Conservation (phyloP, 805 yeast species). For the Barnettozyma sucrosica region DNA sequence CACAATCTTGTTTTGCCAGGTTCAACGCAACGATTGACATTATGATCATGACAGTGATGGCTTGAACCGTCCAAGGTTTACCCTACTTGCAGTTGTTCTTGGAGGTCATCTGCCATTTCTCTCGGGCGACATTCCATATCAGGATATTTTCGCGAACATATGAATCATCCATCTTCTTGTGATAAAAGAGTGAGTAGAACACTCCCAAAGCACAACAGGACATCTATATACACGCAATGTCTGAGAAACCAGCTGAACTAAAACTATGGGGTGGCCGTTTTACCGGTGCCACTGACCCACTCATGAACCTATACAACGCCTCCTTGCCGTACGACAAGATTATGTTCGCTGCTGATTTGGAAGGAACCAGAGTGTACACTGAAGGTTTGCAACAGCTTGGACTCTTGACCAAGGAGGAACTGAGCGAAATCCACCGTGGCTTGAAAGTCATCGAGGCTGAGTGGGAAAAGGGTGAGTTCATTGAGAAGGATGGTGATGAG, state of each 20-base stretch:
- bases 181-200: background rate
- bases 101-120: background rate
- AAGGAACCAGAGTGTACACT: conserved; percentile 92
- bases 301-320: conserved; percentile 96
- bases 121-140: background rate
- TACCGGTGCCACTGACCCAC: conserved; percentile 94
- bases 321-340: conserved; percentile 92
- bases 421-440: conserved; percentile 78
- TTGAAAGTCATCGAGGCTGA: conserved; percentile 64
- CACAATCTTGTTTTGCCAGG: too few relatives aligned
- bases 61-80: too few relatives aligned
- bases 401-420: conserved; percentile 65
- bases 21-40: too few relatives aligned
- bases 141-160: background rate
- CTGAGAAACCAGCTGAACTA: conserved; percentile 41
- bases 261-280: conserved; percentile 98
- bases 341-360: conserved; percentile 91
- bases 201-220: background rate
- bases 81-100: too few relatives aligned
- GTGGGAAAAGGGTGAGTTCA: conserved; percentile 70
- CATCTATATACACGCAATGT: conserved; percentile 11
- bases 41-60: too few relatives aligned
- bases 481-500: conserved; percentile 85
- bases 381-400: conserved; percentile 77
- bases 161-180: background rate